Percentiles rank a stretch among this genome's conserved stretches.
Evolutionary conservation across 768 basidiomycete genomes (phyloP).

Genomic region (Russula ochroleuca): DNA sequence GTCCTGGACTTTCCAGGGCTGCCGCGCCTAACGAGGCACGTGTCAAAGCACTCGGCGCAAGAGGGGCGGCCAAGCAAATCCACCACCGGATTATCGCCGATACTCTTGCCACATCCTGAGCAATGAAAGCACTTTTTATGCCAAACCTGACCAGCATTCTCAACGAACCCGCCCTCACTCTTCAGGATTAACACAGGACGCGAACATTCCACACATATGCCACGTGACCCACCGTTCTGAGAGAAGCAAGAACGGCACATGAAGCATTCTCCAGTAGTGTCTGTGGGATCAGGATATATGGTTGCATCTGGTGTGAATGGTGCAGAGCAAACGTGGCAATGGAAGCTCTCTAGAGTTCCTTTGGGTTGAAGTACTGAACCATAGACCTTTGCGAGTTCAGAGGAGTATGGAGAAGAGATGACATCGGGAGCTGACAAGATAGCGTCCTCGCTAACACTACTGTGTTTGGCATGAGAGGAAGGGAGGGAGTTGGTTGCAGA

Average conservation of each 20-base stretch:
- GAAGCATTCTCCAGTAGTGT: constrained; percentile 42
- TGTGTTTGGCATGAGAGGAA: constrained; percentile 54
- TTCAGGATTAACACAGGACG: constrained; percentile 71
- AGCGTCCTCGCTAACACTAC: constrained; percentile 32
- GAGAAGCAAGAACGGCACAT: constrained; percentile 73
- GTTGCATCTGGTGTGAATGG: constrained; percentile 78
- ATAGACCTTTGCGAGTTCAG: constrained; percentile 74
- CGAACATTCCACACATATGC: constrained; percentile 61
- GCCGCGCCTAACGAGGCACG: constrained; percentile 49
- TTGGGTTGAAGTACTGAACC: constrained; percentile 79
- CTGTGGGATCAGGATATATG: constrained; percentile 72
- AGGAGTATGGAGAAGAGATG: constrained; percentile 52
- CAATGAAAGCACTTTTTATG: constrained; percentile 81
- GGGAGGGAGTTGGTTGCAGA: constrained; percentile 49
- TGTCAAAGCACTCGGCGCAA: constrained; percentile 78
- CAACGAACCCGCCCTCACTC: constrained; percentile 73
- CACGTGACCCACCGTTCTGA: constrained; percentile 70
- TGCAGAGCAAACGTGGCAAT: constrained; percentile 59
- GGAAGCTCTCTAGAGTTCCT: constrained; percentile 63
- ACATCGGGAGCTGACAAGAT: constrained; percentile 47
- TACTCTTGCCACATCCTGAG: constrained; percentile 63
- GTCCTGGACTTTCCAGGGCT: constrained; percentile 37
- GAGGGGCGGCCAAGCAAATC: constrained; percentile 79
- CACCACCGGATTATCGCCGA: constrained; percentile 73
- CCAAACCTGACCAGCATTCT: constrained; percentile 68